These are phyloP conservation scores for Miscanthus sacchariflorus DNA, from an alignment of 202 grass and related monocot species.

Conservation along the genomic window DNA sequence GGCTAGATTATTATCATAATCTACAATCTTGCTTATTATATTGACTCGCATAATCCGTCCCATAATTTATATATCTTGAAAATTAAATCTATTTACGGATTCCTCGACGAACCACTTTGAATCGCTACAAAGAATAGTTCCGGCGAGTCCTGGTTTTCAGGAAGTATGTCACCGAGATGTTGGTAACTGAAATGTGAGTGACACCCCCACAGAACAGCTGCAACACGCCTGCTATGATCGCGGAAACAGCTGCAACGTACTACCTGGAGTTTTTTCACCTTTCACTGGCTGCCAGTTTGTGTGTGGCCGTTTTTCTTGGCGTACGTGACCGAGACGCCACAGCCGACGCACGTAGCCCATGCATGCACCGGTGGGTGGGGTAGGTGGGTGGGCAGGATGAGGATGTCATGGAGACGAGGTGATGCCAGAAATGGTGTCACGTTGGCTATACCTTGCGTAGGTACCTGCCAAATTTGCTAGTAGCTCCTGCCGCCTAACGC, in stretches of 20 bases:
- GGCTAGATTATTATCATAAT: too few relatives aligned
- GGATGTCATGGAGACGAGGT: slow-evolving; percentile 2
- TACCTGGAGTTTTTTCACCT: not conserved
- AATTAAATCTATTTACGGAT: too few relatives aligned
- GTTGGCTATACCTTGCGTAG: not conserved
- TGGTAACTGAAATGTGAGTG: not conserved
- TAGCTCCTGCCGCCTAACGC: slow-evolving; percentile 3
- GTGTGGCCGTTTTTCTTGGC: not conserved
- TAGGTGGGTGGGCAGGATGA: not conserved
- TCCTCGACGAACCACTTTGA: too few relatives aligned
- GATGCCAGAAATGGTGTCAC: slow-evolving; percentile 12
- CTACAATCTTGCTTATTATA: too few relatives aligned
- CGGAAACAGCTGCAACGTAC: not conserved
- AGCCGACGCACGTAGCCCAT: not conserved
- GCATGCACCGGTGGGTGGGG: not conserved
- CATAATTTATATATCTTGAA: too few relatives aligned
- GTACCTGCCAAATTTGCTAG: slow-evolving; percentile 10
- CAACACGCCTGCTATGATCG: not conserved
- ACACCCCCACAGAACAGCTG: not conserved
- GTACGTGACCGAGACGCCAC: not conserved
- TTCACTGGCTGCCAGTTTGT: not conserved
- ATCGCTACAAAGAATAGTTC: too few relatives aligned
- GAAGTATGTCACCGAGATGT: too few relatives aligned
- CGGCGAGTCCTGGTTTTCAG: too few relatives aligned
- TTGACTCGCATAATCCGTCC: too few relatives aligned